Percentiles rank a stretch among this genome's conserved stretches.
phyloP scores from a whole-genome alignment of 352 stramenopile genomes.

The Saprolegnia diclina region DNA sequence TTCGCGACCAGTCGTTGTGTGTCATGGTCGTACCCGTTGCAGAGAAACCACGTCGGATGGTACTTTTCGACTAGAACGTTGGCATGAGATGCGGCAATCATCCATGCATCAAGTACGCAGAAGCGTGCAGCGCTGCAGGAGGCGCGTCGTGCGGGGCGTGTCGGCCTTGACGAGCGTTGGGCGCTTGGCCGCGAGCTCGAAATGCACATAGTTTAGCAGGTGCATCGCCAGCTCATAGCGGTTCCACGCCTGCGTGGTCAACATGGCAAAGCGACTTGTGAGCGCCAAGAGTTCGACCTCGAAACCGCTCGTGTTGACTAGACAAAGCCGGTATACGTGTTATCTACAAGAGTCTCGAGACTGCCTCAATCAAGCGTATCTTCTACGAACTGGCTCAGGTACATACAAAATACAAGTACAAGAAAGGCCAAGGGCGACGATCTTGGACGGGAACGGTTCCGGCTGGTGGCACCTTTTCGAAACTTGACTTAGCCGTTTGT shows the following conservation, averaged over 20 bases:
- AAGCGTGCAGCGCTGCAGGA: slow-evolving; percentile 14
- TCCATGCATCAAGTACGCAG: not conserved
- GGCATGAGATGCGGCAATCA: not conserved
- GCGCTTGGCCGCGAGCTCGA: not conserved
- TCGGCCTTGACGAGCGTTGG: slow-evolving; percentile 8
- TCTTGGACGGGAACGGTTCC: too few relatives aligned
- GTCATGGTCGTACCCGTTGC: slow-evolving; percentile 13
- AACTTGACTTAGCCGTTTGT: too few relatives aligned
- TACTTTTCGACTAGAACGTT: slow-evolving; percentile 22
- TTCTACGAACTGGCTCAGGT: too few relatives aligned
- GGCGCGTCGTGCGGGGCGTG: slow-evolving; percentile 6
- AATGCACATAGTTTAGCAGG: slow-evolving; percentile 22
- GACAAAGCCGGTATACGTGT: slow-evolving; percentile 8
- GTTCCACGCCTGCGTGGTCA: not conserved
- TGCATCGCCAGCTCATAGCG: slow-evolving; percentile 12
- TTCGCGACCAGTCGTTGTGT: not conserved
- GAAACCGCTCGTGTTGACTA: slow-evolving; percentile 11
- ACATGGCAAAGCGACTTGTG: not conserved
- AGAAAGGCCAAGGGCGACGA: too few relatives aligned
- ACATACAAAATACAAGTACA: too few relatives aligned
- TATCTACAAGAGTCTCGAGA: not conserved
- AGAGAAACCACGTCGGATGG: slow-evolving; percentile 27
- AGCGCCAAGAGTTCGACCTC: not conserved
- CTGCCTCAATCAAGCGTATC: too few relatives aligned
- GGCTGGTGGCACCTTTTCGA: too few relatives aligned